Conservation (phyloP, 1,139 yeast species). For the Debaryomyces psychrophilus region DNA sequence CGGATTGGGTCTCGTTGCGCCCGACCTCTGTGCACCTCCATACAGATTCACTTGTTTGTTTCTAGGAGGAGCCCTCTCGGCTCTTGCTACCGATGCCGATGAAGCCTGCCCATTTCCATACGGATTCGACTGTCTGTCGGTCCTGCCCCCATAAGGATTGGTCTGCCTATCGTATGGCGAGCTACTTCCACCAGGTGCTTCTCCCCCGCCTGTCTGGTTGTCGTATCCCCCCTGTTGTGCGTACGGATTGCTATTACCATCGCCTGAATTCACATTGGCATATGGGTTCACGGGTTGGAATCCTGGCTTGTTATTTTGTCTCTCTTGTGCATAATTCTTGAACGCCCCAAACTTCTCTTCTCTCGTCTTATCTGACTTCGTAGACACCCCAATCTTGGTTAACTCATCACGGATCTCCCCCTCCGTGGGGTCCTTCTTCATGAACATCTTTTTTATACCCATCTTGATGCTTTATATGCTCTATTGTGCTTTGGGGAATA, state of each 20-base stretch:
- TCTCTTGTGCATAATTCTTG: conserved; percentile 58
- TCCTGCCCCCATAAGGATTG: conserved; percentile 3
- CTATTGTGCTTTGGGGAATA: not conserved
- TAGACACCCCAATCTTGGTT: conserved; percentile 55
- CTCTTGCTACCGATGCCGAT: not conserved
- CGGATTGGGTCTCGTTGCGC: conserved; percentile 1
- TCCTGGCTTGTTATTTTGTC: conserved; percentile 43
- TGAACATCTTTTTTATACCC: conserved; percentile 59
- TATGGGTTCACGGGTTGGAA: conserved; percentile 52
- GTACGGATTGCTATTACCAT: conserved; percentile 31
- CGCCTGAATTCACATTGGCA: conserved; percentile 34
- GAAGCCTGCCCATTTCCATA: not conserved
- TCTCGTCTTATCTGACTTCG: conserved; percentile 40
- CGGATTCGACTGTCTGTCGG: conserved; percentile 11
- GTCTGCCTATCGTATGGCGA: conserved; percentile 8
- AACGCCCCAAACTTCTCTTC: conserved; percentile 69
- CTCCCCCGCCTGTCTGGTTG: conserved; percentile 12
- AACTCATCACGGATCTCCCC: conserved; percentile 55
- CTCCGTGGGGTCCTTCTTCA: conserved; percentile 63
- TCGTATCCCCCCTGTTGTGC: conserved; percentile 3
- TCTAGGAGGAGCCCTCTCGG: not conserved
- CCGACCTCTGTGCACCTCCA: conserved; percentile 6
- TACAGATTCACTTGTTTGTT: conserved; percentile 13
- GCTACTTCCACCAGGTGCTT: not conserved
- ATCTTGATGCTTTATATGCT: conserved; percentile 19